Base-by-base conservation (phyloP, 192 early-diverging fungal genomes). In the Entophlyctis helioformis region DNA sequence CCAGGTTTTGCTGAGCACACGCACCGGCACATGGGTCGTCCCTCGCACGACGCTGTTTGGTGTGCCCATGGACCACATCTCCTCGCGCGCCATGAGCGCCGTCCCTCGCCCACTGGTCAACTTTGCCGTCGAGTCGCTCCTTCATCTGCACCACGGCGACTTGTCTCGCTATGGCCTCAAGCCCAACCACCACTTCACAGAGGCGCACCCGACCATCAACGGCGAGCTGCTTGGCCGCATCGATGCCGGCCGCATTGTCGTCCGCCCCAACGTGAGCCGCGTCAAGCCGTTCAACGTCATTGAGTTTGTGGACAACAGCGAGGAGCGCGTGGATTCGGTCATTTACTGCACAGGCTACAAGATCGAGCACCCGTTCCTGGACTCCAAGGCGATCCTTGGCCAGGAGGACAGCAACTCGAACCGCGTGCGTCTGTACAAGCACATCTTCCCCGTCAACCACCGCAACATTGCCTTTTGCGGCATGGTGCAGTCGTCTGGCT, bases 281-380 rank as follows among this genome's bases (percentile, higher is more conserved):
- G n/a, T n/a, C n/a, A n/a, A n/a, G n/a, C n/a, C n/a, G n/a, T 50
- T 80, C 21, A 54, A 48, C 2, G 39, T 43, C 1, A 60, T 79
- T 24, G 44, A 63, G 47, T 81, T 84, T 59, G 60, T 56, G 0
- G 82, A 84, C 52, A 73, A 67, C 20, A 71, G 66, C 2, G 19
- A 63, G 20, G 65, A 71, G 6, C 33, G 64, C 21, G 59, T 81
- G 12, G 82, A 84, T 55, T 38, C 42, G 16, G 55, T 84, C 2
- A 57, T 81, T 20, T 79, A 66, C 36, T 77, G 74, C 44, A 84
- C 82, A 0, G 82, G 82, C 2, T 82, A 76, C 55, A 37, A 63
- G 2, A 71, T 66, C 48, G 59, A 64, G 10, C 58, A 63, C 41
- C 65, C 66, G 0, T 74, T 70, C 41, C 42, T 83, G 34, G 60